Evolutionary conservation across 768 basidiomycete species (phyloP).

Genomic region (Termitomyces sp.): DNA sequence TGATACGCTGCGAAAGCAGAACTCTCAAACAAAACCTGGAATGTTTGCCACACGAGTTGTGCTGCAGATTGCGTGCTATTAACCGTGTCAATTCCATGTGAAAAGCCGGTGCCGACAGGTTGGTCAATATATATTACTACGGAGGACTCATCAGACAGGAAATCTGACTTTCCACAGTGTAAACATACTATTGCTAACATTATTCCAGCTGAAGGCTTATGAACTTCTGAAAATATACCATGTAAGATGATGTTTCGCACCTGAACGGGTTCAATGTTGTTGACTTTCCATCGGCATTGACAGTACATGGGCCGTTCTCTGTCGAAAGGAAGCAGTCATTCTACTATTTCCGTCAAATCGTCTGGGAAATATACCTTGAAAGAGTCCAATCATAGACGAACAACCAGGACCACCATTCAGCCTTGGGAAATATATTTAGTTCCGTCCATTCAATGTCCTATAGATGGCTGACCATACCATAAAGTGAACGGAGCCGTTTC

Average conservation of each 20-base stretch:
- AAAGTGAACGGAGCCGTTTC: constrained; percentile 62
- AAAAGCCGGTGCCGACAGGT: constrained; percentile 63
- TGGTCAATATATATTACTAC: constrained; percentile 69
- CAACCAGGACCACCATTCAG: constrained; percentile 59
- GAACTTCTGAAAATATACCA: neutral
- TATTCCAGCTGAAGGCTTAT: constrained; percentile 49
- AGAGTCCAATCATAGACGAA: constrained; percentile 59
- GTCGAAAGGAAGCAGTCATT: neutral
- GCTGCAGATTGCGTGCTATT: constrained; percentile 53
- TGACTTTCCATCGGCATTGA: constrained; percentile 46
- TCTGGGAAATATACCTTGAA: constrained; percentile 38
- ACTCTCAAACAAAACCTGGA: constrained; percentile 60
- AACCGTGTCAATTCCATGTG: constrained; percentile 50
- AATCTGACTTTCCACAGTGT: neutral
- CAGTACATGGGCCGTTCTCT: constrained; percentile 63
- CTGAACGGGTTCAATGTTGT: constrained; percentile 58
- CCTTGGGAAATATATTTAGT: constrained; percentile 19
- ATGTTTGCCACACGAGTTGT: constrained; percentile 52
- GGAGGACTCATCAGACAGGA: neutral
- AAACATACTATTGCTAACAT: constrained; percentile 53
- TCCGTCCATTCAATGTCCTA: neutral
- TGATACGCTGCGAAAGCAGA: constrained; percentile 43
- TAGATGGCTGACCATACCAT: constrained; percentile 31
- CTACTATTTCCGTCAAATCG: neutral
- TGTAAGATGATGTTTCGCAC: constrained; percentile 18